Conservation (phyloP, 192 early-diverging fungal genomes). For the Coemansia biformis region DNA sequence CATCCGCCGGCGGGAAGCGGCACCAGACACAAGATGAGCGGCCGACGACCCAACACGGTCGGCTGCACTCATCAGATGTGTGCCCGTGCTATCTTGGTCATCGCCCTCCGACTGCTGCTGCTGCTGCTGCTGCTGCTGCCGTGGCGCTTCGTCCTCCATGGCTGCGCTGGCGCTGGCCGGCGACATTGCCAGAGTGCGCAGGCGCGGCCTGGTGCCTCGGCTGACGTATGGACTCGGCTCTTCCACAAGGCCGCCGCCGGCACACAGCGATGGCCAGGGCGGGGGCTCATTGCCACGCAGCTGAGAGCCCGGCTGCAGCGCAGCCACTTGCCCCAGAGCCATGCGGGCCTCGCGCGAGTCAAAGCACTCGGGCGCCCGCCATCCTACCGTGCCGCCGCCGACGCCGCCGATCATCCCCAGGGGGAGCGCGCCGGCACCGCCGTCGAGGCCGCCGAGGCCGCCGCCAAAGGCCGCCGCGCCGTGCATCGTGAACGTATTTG, state of each 20-base stretch:
- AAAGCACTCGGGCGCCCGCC: slow-evolving; percentile 91
- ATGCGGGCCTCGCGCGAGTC: slow-evolving; percentile 41
- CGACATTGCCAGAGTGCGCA: slow-evolving; percentile 25
- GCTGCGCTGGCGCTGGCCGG: slow-evolving; percentile 5
- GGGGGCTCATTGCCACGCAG: not conserved
- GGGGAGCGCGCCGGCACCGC: slow-evolving; percentile 18
- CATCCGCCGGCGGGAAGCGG: slow-evolving; percentile 46
- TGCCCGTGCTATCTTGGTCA: slow-evolving; percentile 27
- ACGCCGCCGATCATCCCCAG: slow-evolving; percentile 44
- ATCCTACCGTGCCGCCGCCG: slow-evolving; percentile 86
- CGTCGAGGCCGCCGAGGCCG: not conserved
- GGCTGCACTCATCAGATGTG: slow-evolving; percentile 9
- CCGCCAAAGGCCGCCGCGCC: slow-evolving; percentile 12
- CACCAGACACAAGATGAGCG: not conserved
- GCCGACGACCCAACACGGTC: slow-evolving; percentile 13
- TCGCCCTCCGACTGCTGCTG: too few species aligned
- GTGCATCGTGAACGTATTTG: slow-evolving; percentile 77
- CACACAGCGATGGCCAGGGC: slow-evolving; percentile 26
- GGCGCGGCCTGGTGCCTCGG: slow-evolving; percentile 37
- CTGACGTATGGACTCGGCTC: slow-evolving; percentile 46
- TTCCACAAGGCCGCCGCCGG: slow-evolving; percentile 2
- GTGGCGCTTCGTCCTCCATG: too few species aligned
- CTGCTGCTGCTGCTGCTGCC: not conserved
- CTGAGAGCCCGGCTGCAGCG: too few species aligned
- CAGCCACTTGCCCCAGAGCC: not conserved